A percentile compares a stretch with the other conserved stretches of the same genome.
Conservation (phyloP, 2,329 filamentous ascomycete genomes). For the Aureobasidium sp. region DNA sequence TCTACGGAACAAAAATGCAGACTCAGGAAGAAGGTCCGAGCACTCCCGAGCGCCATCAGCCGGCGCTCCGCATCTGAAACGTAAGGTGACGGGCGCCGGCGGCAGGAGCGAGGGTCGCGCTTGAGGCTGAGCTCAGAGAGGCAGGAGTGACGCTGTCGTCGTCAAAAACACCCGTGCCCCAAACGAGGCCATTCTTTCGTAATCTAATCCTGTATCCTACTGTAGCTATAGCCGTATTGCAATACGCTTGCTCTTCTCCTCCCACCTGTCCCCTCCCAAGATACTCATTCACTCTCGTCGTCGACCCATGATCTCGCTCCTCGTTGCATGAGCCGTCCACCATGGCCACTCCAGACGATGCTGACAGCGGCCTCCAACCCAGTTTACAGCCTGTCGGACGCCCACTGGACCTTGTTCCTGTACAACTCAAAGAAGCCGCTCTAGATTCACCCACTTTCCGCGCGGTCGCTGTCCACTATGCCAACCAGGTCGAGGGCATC, state of each 20-base stretch:
- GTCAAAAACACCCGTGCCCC: neutral
- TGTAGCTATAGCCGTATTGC: neutral
- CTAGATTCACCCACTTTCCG: conserved; percentile 96
- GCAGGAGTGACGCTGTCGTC: conserved; percentile 2
- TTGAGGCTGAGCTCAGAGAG: neutral
- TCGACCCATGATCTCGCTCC: neutral
- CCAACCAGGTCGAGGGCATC: conserved; percentile 82
- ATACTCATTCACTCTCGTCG: neutral
- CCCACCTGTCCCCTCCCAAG: neutral
- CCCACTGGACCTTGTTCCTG: conserved; percentile 51
- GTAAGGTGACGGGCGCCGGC: neutral
- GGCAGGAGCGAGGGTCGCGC: neutral
- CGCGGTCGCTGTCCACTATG: conserved; percentile 76
- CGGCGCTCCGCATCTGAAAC: neutral
- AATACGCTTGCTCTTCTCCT: neutral
- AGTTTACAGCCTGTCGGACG: conserved; percentile 34
- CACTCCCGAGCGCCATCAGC: neutral
- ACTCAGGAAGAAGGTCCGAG: neutral
- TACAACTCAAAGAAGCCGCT: conserved; percentile 86
- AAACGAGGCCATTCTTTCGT: neutral
- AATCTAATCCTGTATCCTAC: neutral
- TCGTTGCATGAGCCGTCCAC: neutral
- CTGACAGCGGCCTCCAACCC: conserved; percentile 18
- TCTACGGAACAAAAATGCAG: neutral
- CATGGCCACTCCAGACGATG: conserved; percentile 4